Evolutionary conservation across 345 rosid species (phyloP), one percentile per base, ranked within the genome.

Genomic region (Eucalyptus regnans): DNA sequence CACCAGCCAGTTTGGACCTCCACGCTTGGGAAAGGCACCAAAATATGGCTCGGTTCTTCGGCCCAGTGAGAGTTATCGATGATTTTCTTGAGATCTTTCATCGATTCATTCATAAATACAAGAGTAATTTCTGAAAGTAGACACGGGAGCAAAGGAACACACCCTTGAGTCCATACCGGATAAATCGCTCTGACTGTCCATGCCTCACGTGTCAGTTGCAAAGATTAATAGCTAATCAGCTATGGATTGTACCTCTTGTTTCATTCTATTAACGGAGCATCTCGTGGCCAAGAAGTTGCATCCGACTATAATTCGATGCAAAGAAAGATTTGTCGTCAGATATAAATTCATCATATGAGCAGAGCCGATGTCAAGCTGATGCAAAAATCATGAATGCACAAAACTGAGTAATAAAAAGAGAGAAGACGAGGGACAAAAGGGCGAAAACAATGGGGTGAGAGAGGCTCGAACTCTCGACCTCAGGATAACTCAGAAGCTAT

Each of bases 391-490:
- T 18, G 46, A 9, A 37, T 20, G 13, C 81, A 37, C 46, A 37
- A 71, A 71, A 71, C 27, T 10, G 81, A 71, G 27, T 71, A 37
- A 37, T 9, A 9, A 37, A 37, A 76, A 68, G 43, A 68, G 79
- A 66, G 41, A 31, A 66, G 79, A 66, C 2, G 43, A 31, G 25
- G 81, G 81, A 71, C 46, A 5, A 71, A 71, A 37, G 25, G 46
- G 14, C 14, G 9, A 71, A 71, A n/a, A 3, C 4, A 33, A 9
- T 95, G 97, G 97, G 98, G 95, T 94, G 98, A 95, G 98, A 96
- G 96, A 95, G 97, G 96, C 93, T 94, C 96, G 94, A 94, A 93
- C 97, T 94, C 98, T 96, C 99, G 94, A 96, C 97, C 97, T 95
- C 97, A 94, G 98, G 97, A 95, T 97, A 4, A 91, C 99, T 94